These are phyloP conservation scores for Evansstolkia leycettana DNA, from an alignment of 495 filamentous ascomycete genomes.

Conservation along the genomic window DNA sequence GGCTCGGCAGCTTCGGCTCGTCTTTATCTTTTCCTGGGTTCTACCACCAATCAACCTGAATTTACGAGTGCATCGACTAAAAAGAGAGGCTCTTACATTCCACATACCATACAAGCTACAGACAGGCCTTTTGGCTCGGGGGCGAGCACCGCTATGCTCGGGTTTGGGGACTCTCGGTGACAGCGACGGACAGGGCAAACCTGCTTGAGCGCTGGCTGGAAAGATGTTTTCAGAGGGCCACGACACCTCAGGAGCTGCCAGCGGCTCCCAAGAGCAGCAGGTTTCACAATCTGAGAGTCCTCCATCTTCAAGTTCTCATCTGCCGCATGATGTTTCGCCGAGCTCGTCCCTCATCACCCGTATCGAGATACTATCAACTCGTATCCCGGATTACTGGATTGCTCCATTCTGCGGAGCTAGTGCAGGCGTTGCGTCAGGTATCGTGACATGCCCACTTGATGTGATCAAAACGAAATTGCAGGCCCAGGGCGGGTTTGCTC, in stretches of 20 bases:
- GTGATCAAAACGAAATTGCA: slow-evolving; percentile 99
- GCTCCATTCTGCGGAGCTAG: slow-evolving; percentile 69
- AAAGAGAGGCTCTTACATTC: not conserved
- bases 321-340: slow-evolving; percentile 9
- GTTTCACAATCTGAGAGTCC: slow-evolving; percentile 11
- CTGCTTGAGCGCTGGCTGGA: slow-evolving; percentile 26
- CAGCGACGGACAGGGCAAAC: slow-evolving; percentile 25
- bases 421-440: slow-evolving; percentile 80
- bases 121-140: slow-evolving; percentile 28
- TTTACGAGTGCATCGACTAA: too few relatives aligned
- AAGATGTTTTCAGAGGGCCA: slow-evolving; percentile 28
- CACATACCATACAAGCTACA: not conserved
- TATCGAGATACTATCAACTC: slow-evolving; percentile 42
- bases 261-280: slow-evolving; percentile 18
- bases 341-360: slow-evolving; percentile 31
- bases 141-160: slow-evolving; percentile 38
- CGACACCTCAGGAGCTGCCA: slow-evolving; percentile 19
- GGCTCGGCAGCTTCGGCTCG: slow-evolving; percentile 22
- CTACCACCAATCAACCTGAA: too few relatives aligned
- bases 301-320: slow-evolving; percentile 10
- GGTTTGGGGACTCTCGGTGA: slow-evolving; percentile 33
- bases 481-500: slow-evolving; percentile 73
- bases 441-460: slow-evolving; percentile 94
- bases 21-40: slow-evolving; percentile 7
- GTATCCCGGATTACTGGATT: slow-evolving; percentile 38